These are phyloP conservation scores for Gossypium ekmanianum DNA, from an alignment of 345 rosid genomes.

Conservation along the genomic window DNA sequence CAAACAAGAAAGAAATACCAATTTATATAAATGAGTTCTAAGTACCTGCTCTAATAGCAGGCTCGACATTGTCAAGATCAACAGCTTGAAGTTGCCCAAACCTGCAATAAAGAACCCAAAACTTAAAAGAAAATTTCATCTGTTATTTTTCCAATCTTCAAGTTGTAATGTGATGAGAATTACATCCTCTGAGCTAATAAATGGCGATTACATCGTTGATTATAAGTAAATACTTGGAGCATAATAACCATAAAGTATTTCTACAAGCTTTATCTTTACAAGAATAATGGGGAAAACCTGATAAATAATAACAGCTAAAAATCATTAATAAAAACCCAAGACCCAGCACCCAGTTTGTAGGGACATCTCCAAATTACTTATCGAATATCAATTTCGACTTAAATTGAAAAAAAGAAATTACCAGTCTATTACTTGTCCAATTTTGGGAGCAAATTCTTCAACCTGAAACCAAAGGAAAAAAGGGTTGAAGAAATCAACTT, in stretches of 20 bases:
- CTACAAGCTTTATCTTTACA: not conserved
- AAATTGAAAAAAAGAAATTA: slow-evolving; percentile 13
- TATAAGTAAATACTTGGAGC: not conserved
- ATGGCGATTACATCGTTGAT: not conserved
- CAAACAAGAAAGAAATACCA: not conserved
- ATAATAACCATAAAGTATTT: not conserved
- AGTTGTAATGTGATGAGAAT: not conserved
- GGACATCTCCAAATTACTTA: not conserved
- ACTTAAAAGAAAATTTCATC: not conserved
- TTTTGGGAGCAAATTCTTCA: slow-evolving; percentile 11
- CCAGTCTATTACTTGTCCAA: slow-evolving; percentile 67
- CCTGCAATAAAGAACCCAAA: slow-evolving; percentile 38
- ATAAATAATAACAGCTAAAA: not conserved
- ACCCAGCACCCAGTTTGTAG: not conserved
- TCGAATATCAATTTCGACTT: not conserved
- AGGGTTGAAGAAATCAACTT: not conserved
- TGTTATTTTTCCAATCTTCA: slow-evolving; percentile 10
- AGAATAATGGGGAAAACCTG: not conserved
- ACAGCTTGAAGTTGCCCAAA: slow-evolving; percentile 90
- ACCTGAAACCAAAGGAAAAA: slow-evolving; percentile 3
- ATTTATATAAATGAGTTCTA: not conserved
- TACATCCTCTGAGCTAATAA: no score
- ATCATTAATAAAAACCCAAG: not conserved
- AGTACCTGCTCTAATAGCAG: slow-evolving; percentile 78
- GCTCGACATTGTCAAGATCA: slow-evolving; percentile 69